Evolutionary conservation across 2,329 filamentous ascomycete species (phyloP).

Genomic region (Penicillium sp.): DNA sequence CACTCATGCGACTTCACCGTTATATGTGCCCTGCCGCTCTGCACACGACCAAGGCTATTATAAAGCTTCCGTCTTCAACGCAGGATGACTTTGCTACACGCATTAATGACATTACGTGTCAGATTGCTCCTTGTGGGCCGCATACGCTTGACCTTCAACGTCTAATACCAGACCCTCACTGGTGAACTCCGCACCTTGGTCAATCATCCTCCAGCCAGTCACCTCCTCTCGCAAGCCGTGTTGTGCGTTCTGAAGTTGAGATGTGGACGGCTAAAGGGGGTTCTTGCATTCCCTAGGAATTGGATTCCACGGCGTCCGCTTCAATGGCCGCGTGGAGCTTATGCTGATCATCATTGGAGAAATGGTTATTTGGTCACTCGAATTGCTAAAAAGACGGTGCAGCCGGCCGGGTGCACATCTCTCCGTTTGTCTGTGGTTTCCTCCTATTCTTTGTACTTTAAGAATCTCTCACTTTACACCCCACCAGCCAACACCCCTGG

Average conservation of each 20-base stretch:
- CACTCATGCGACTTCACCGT: not conserved
- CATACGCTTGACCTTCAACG: not conserved
- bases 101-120: not conserved
- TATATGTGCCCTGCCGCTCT: slow-evolving; percentile 28
- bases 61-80: not conserved
- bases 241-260: slow-evolving; percentile 55
- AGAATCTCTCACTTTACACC: not conserved
- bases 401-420: slow-evolving; percentile 39
- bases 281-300: slow-evolving; percentile 54
- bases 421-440: slow-evolving; percentile 36
- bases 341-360: slow-evolving; percentile 67
- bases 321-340: slow-evolving; percentile 62
- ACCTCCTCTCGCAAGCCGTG: slow-evolving; percentile 33
- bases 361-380: slow-evolving; percentile 59
- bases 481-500: not conserved
- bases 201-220: not conserved
- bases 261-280: slow-evolving; percentile 51
- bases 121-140: not conserved
- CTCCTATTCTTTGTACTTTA: not conserved
- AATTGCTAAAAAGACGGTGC: slow-evolving; percentile 51
- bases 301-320: slow-evolving; percentile 60
- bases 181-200: too few species aligned
- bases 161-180: not conserved
- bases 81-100: not conserved
- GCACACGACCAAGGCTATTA: not conserved